Evolutionary conservation across 2,329 filamentous ascomycete genomes (phyloP), one percentile per base, ranked within the genome.

Genomic region (Cercospora canescens): DNA sequence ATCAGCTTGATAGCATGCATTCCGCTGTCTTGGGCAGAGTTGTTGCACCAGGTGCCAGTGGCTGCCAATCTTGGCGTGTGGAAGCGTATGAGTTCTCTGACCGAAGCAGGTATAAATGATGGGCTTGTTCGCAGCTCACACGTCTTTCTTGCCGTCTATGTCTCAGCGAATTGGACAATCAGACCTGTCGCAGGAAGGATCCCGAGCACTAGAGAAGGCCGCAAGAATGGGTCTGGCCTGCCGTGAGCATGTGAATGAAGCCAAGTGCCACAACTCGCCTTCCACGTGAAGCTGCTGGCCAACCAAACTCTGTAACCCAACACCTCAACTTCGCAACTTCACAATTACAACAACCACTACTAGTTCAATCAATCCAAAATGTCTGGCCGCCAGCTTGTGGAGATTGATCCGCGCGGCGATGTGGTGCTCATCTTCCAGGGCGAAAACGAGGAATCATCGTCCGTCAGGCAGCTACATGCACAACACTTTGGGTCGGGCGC

Each of bases 321-420:
- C n/a, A 41, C n/a, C 4, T 41, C 11, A 8, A 41, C 39, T 45
- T 45, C 39, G 39, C 39, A 21, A 21, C 0, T 12, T 45, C 39
- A 45, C 39, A 4, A 11, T 45, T 5, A 45, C 39, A 12, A 45
- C 7, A 21, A 45, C 39, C 1, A 12, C 39, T 45, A 11, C 12
- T 18, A 21, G 39, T 45, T 18, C 39, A 45, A 18, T 45, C 1
- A 14, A 26, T 9, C 7, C 9, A 34, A 6, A 24, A 55, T 55
- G 50, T 30, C 50, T 2, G 50, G 30, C 16, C 50, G 21, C 30
- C 50, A 55, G 4, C 9, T 35, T 24, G 32, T 18, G n/a, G 48
- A 67, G 4, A 52, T 83, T 69, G 74, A 76, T 57, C 78, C 81
- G 2, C 81, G 83, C 80, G 78, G 66, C 24, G 63, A 63, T 30